Evolutionary conservation across 805 yeast species (phyloP).

Genomic region (Candida nonsorbophila): DNA sequence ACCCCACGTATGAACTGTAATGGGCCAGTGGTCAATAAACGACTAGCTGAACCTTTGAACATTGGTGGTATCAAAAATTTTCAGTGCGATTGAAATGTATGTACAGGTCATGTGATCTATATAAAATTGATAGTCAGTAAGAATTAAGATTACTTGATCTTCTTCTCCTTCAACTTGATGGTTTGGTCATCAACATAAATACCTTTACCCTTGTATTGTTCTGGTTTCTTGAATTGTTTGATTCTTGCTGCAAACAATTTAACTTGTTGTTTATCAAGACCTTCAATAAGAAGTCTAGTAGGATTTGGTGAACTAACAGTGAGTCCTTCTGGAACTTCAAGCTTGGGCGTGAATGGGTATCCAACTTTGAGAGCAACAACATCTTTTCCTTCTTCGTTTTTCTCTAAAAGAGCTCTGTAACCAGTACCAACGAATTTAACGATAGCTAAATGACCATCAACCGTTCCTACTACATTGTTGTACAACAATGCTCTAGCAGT

Average conservation of each 20-base stretch:
- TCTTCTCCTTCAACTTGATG: constrained; percentile 83
- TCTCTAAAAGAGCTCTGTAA: constrained; percentile 80
- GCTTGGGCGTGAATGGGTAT: constrained; percentile 72
- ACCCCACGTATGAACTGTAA: constrained; percentile 20
- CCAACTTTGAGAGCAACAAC: constrained; percentile 81
- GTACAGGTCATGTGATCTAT: not conserved
- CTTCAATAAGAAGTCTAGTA: constrained; percentile 79
- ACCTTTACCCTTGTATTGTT: constrained; percentile 98
- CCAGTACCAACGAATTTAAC: constrained; percentile 95
- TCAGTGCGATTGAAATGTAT: constrained; percentile 1
- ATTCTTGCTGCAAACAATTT: constrained; percentile 83
- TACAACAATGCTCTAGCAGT: constrained; percentile 75
- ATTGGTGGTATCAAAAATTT: not conserved
- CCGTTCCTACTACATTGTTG: constrained; percentile 80
- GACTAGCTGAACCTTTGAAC: not conserved
- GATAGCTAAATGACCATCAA: constrained; percentile 88
- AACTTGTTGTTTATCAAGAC: constrained; percentile 82
- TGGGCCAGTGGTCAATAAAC: not conserved
- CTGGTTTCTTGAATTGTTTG: constrained; percentile 89
- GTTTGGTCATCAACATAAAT: constrained; percentile 89
- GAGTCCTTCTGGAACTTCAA: constrained; percentile 72
- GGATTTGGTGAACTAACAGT: constrained; percentile 77
- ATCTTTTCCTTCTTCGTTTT: constrained; percentile 39
- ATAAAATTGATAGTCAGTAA: not conserved
- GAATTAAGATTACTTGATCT: constrained; percentile 60